Evolutionary conservation across 164 flowering plant genomes (phyloP).

Genomic region (Vitis vinifera): DNA sequence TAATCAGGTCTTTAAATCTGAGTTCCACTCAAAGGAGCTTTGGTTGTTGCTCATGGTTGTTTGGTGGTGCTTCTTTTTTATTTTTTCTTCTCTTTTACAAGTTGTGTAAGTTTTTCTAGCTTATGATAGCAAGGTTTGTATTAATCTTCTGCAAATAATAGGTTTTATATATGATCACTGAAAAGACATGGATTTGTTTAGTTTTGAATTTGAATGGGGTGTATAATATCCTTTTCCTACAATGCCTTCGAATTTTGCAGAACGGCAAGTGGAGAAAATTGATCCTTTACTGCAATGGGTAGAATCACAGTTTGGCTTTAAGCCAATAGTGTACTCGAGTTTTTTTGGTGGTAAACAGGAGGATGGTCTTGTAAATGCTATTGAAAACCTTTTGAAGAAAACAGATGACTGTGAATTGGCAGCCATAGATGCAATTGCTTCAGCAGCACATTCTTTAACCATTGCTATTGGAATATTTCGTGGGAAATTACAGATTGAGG

Average conservation of each 20-base stretch:
- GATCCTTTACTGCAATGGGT: constrained; percentile 88
- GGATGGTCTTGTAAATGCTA: constrained; percentile 64
- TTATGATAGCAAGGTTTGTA: neutral
- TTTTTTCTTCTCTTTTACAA: no score
- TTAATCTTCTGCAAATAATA: neutral
- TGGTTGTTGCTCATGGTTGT: no score
- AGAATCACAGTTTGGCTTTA: constrained; percentile 78
- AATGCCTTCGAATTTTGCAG: constrained; percentile 35
- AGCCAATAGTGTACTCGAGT: constrained; percentile 74
- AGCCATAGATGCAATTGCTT: constrained; percentile 84
- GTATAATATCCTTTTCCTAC: neutral
- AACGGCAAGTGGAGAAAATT: constrained; percentile 74
- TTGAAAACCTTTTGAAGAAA: constrained; percentile 64
- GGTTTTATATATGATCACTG: neutral
- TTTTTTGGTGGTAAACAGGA: constrained; percentile 93
- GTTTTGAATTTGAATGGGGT: neutral
- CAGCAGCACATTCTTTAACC: constrained; percentile 80
- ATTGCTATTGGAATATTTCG: constrained; percentile 70
- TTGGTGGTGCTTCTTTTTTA: no score
- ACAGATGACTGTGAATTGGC: constrained; percentile 82
- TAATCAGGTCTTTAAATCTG: no score
- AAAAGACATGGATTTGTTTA: neutral
- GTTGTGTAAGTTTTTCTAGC: neutral
- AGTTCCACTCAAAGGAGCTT: no score
- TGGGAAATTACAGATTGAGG: constrained; percentile 77